phyloP scores from a whole-genome alignment of 2,329 filamentous ascomycete genomes.

The Neofusicoccum sp. region DNA sequence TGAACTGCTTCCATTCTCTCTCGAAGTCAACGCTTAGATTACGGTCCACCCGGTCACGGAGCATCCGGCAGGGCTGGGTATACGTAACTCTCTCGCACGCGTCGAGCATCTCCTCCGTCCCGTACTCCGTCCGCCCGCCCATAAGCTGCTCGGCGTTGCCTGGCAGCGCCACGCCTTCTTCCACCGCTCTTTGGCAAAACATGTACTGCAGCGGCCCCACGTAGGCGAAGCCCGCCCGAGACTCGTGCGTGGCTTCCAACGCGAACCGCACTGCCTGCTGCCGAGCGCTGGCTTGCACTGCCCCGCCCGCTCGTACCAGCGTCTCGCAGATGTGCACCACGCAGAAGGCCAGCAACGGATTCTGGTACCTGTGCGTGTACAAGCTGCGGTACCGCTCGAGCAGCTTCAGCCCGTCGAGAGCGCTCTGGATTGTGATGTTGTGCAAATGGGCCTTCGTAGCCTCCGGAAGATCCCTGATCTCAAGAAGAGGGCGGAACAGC shows the following conservation, averaged over 20 bases:
- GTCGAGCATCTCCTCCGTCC: constrained; percentile 28
- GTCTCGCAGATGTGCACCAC: constrained; percentile 26
- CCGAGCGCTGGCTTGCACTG: constrained; percentile 10
- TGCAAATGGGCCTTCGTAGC: constrained; percentile 21
- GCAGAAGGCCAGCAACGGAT: constrained; percentile 28
- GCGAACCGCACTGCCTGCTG: constrained; percentile 21
- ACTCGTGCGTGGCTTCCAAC: constrained; percentile 23
- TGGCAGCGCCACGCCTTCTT: constrained; percentile 20
- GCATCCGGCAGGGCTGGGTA: constrained; percentile 24
- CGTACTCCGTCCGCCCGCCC: constrained; percentile 21
- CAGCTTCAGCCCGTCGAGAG: constrained; percentile 23
- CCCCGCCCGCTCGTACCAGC: constrained; percentile 21
- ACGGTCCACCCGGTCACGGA: constrained; percentile 20
- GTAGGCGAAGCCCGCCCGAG: constrained; percentile 25
- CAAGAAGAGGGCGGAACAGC: constrained; percentile 26
- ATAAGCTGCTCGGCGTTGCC: constrained; percentile 22
- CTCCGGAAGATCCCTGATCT: constrained; percentile 20
- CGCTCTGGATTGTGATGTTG: constrained; percentile 22
- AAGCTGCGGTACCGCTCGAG: constrained; percentile 22
- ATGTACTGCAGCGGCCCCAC: constrained; percentile 28
- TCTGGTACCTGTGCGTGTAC: constrained; percentile 25
- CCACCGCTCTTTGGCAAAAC: constrained; percentile 24
- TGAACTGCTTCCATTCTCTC: constrained; percentile 20
- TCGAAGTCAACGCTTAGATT: constrained; percentile 18
- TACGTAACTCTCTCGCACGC: constrained; percentile 28